phyloP scores from a whole-genome alignment of 768 basidiomycete species.

The Hygrocybe punicea region DNA sequence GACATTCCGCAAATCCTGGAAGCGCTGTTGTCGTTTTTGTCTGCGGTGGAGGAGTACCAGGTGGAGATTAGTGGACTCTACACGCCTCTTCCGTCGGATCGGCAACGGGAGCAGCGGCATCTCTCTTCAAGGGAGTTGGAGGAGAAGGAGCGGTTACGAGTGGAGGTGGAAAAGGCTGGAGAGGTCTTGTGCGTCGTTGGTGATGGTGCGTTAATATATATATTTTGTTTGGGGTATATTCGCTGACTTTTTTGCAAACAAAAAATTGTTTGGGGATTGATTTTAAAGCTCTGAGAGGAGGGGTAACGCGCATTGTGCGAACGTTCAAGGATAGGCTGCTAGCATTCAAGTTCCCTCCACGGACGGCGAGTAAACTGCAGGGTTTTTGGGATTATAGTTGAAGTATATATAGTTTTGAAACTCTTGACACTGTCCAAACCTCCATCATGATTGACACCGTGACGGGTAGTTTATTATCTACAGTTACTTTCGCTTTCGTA shows the following conservation, averaged over 20 bases:
- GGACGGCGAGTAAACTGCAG: slow-evolving; percentile 63
- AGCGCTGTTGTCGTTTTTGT: slow-evolving; percentile 63
- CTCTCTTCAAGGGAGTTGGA: slow-evolving; percentile 34
- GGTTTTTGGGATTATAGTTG: slow-evolving; percentile 64
- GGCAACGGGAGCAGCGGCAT: slow-evolving; percentile 15
- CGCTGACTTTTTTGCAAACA: too few relatives aligned
- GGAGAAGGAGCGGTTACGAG: slow-evolving; percentile 37
- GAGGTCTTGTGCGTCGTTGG: slow-evolving; percentile 52
- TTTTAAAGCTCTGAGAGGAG: slow-evolving; percentile 63
- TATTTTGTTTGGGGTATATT: too few relatives aligned
- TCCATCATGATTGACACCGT: too few relatives aligned
- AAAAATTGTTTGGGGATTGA: too few relatives aligned
- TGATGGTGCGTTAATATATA: slow-evolving; percentile 48
- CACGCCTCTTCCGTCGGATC: slow-evolving; percentile 26
- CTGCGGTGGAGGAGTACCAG: slow-evolving; percentile 64
- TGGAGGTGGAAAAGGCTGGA: slow-evolving; percentile 54
- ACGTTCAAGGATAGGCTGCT: slow-evolving; percentile 72
- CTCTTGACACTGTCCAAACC: too few relatives aligned
- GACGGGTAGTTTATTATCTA: too few relatives aligned
- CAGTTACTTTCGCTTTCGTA: too few relatives aligned
- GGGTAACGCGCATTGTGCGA: slow-evolving; percentile 59
- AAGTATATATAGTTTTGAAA: too few relatives aligned
- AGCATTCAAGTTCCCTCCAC: slow-evolving; percentile 77
- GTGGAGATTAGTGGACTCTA: slow-evolving; percentile 46
- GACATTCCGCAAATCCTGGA: slow-evolving; percentile 83